These are phyloP conservation scores for Mucor ambiguus DNA, from an alignment of 371 early-diverging fungal species.

Conservation along the genomic window DNA sequence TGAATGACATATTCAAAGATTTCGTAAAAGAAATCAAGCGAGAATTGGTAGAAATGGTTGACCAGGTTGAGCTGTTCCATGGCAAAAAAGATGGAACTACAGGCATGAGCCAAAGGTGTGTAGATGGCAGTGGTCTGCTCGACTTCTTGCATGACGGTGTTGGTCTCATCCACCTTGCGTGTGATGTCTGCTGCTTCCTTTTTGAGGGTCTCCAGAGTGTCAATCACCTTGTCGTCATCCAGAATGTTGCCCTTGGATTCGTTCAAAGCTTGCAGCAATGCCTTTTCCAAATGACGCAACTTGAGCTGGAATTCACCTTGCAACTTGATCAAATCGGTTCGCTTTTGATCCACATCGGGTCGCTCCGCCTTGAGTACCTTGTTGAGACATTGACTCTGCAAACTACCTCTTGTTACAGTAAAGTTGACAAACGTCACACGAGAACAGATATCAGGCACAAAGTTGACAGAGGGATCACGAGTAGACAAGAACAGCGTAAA, in stretches of 20 bases:
- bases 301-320: constrained; percentile 97
- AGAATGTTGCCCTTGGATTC: constrained; percentile 96
- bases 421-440: constrained; percentile 99
- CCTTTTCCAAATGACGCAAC: constrained; percentile 92
- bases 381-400: constrained; percentile 96
- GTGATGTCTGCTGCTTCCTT: constrained; percentile 95
- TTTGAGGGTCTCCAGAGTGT: constrained; percentile 93
- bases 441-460: constrained; percentile 95
- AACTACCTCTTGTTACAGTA: constrained; percentile 93
- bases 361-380: constrained; percentile 93
- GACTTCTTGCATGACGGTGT: constrained; percentile 93
- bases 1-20: constrained; percentile 91
- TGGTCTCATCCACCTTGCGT: constrained; percentile 92
- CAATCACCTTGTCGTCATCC: constrained; percentile 95
- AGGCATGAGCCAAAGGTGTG: constrained; percentile 90
- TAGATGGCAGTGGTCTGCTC: constrained; percentile 89
- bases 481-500: constrained; percentile 95
- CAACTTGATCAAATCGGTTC: constrained; percentile 90
- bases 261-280: constrained; percentile 90
- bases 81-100: constrained; percentile 93
- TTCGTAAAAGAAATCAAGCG: constrained; percentile 94
- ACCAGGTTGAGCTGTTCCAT: constrained; percentile 92
- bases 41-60: constrained; percentile 97
- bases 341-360: constrained; percentile 93
- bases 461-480: constrained; percentile 90